A percentile compares a stretch with the other conserved stretches of the same genome.
Evolutionary conservation across 306 rosid genomes (phyloP).

Genomic region (Cicer judaicum): DNA sequence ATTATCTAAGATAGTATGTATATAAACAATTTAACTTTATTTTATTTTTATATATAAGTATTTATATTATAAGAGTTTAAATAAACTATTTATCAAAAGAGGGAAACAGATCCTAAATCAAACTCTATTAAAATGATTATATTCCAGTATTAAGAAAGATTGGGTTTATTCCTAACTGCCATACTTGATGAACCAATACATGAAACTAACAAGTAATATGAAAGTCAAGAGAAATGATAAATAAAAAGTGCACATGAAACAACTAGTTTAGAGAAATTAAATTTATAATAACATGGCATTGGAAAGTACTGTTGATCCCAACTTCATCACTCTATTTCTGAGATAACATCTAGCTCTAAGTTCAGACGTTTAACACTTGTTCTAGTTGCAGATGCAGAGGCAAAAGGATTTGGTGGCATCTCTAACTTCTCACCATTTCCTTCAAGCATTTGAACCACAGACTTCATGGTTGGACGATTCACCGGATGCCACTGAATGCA

Average conservation of each 20-base stretch:
- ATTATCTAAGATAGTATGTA: too few relatives aligned
- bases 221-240: neutral
- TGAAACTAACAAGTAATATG: neutral
- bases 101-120: too few relatives aligned
- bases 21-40: too few relatives aligned
- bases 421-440: slow-evolving; percentile 35
- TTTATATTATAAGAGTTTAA: too few relatives aligned
- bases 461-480: slow-evolving; percentile 47
- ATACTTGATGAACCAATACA: too few relatives aligned
- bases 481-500: slow-evolving; percentile 45
- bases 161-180: too few relatives aligned
- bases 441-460: slow-evolving; percentile 47
- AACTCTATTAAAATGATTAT: too few relatives aligned
- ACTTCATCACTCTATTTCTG: slow-evolving; percentile 42
- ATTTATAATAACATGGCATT: neutral
- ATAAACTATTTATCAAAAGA: too few relatives aligned
- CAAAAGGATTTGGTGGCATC: slow-evolving; percentile 50
- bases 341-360: slow-evolving; percentile 23
- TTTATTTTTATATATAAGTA: too few relatives aligned
- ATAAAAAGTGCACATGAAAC: neutral
- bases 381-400: slow-evolving; percentile 17
- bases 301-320: neutral
- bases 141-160: too few relatives aligned
- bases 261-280: neutral
- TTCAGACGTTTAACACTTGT: neutral